phyloP scores from a whole-genome alignment of 2,329 filamentous ascomycete species.

The Sporothrix pseudoabietina region DNA sequence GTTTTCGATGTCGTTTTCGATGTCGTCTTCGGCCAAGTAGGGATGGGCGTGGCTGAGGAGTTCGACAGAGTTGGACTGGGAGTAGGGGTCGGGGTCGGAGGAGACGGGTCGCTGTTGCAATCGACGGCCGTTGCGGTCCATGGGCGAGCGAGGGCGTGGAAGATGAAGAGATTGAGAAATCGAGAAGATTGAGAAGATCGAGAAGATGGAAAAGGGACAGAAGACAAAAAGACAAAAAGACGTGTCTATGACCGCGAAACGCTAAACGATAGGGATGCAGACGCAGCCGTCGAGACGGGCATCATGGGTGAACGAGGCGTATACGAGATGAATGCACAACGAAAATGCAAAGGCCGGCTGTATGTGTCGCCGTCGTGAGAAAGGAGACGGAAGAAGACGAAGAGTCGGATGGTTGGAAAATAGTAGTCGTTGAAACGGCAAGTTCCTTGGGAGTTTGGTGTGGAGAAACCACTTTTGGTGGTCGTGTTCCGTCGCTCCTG shows the following conservation, averaged over 20 bases:
- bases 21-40: neutral
- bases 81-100: neutral
- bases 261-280: conserved; percentile 11
- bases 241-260: conserved; percentile 1
- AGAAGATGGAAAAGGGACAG: neutral
- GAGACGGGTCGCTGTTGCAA: neutral
- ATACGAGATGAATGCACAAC: neutral
- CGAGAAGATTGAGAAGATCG: neutral
- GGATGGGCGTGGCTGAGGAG: conserved; percentile 14
- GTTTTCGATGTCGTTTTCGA: neutral
- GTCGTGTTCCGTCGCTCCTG: neutral
- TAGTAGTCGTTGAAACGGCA: neutral
- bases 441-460: neutral
- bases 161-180: neutral
- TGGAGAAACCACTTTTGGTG: neutral
- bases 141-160: neutral
- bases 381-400: neutral
- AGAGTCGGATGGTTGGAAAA: neutral
- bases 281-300: conserved; percentile 25
- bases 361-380: neutral
- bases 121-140: conserved; percentile 15
- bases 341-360: neutral
- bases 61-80: neutral
- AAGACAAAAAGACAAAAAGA: neutral
- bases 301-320: conserved; percentile 13